Base-by-base conservation (phyloP, 345 rosid species). In the Arabis hirsuta region DNA sequence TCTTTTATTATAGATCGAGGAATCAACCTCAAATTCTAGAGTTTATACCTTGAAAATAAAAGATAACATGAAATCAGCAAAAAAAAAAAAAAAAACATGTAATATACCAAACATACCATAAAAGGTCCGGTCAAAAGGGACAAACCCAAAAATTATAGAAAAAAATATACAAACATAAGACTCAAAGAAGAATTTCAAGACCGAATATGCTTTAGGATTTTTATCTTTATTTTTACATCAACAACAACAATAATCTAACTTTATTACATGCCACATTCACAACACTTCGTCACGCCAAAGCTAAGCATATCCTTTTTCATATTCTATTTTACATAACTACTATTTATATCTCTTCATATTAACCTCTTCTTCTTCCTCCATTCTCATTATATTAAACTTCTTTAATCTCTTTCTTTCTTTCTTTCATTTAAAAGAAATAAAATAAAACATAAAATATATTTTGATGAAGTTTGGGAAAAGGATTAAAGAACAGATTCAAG, bases 391-490 rank as follows among this genome's bases (percentile, higher is more conserved):
- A 50, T 50, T 66, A 57, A 8, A 20, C n/a, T 73, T 67, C 32
- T 27, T 66, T 22, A 22, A 22, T 22, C 16, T 47, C 34, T 16
- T 41, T 19, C 19, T 19, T 61, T 9, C 9, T 16, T 45, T 13
- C n/a, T 29, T 58, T 1, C 1, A 64, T n/a, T 13, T 10, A 44
- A 2, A 58, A 58, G 9, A 9, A 55, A 44, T 3, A 43, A 56
- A 43, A 1, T 12, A 26, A 2, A 48, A 22, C 32, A 12, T 1
- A 5, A 34, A 5, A 2, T 22, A 22, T 6, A 6, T 72, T 43
- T 55, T 63, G 54, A 86, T 93, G 98, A 93, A 93, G 85, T 93
- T 93, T 13, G 97, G 97, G 7, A 93, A 93, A 87, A 80, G 89
- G 80, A 56, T 93, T 65, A 85, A 84, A 80, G 90, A 86, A 50